Percentiles rank a stretch among this genome's conserved stretches.
These are phyloP conservation scores for Parathielavia appendiculata DNA, from an alignment of 495 filamentous ascomycete genomes.

Conservation along the genomic window DNA sequence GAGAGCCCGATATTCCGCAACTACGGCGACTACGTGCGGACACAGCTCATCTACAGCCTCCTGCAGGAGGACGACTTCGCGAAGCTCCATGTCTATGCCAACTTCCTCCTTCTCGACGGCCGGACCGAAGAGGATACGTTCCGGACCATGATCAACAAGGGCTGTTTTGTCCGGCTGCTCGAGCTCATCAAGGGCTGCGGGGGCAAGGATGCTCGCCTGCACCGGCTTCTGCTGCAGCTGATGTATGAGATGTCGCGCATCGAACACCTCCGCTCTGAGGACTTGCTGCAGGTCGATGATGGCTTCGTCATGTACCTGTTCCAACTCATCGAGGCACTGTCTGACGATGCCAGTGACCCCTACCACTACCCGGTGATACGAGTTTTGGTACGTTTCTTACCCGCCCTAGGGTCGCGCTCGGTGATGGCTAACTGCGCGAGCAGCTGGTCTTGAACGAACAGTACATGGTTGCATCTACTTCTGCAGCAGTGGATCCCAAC, in stretches of 20 bases:
- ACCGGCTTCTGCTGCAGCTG: conserved; percentile 77
- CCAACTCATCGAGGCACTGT: conserved; percentile 79
- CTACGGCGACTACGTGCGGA: conserved; percentile 82
- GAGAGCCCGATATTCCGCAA: conserved; percentile 65
- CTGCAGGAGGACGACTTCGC: conserved; percentile 82
- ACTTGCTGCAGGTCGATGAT: conserved; percentile 78
- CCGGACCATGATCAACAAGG: conserved; percentile 79
- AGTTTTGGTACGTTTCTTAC: conserved; percentile 63
- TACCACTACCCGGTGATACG: conserved; percentile 95
- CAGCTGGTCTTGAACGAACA: conserved; percentile 97
- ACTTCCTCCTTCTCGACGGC: conserved; percentile 88
- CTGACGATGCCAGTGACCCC: conserved; percentile 85
- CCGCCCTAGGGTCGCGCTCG: background rate
- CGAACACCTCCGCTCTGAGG: conserved; percentile 70
- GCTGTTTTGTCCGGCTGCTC: conserved; percentile 74
- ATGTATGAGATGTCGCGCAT: conserved; percentile 97
- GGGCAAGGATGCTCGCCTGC: conserved; percentile 62
- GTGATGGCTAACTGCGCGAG: background rate
- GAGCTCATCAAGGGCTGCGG: conserved; percentile 68
- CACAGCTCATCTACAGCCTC: conserved; percentile 86
- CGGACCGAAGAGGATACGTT: conserved; percentile 71
- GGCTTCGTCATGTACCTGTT: conserved; percentile 80
- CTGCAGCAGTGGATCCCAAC: conserved; percentile 50
- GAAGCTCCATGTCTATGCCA: conserved; percentile 74
- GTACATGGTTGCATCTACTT: conserved; percentile 78